Conservation (phyloP, 176 grass and related monocot genomes). For the Alloteropsis semialata region DNA sequence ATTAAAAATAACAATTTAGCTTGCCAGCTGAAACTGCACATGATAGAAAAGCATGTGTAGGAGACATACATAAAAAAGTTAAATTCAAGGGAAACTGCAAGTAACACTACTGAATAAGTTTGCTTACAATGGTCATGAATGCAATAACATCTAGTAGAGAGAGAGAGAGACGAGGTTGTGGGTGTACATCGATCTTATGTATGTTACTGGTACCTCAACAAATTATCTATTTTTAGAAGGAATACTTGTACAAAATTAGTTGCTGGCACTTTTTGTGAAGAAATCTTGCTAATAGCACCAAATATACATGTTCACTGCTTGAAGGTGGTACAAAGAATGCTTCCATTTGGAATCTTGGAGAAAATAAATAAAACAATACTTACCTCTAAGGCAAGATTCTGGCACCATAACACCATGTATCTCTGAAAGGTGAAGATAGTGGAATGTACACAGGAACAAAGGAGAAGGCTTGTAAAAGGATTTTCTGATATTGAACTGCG, state of each 20-base stretch:
- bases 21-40: slow-evolving; percentile 1
- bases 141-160: slow-evolving; percentile 5
- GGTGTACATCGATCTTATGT: neutral
- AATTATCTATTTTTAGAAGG: neutral
- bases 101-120: neutral
- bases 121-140: slow-evolving; percentile 2
- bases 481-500: slow-evolving; percentile 88
- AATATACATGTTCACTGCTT: slow-evolving; percentile 7
- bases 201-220: neutral
- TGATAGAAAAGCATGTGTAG: neutral
- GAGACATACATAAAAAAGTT: slow-evolving; percentile 12
- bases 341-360: neutral
- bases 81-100: neutral
- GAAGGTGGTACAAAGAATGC: slow-evolving; percentile 15
- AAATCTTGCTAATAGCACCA: neutral
- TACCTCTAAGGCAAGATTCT: slow-evolving; percentile 95
- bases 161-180: neutral
- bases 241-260: neutral
- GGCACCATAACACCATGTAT: slow-evolving; percentile 62
- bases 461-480: slow-evolving; percentile 95
- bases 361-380: slow-evolving; percentile 41
- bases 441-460: slow-evolving; percentile 70
- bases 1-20: slow-evolving; percentile 36
- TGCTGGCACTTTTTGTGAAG: neutral
- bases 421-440: slow-evolving; percentile 42